These are phyloP conservation scores for Melaleuca quinquenervia DNA, from an alignment of 345 rosid species.

Conservation along the genomic window DNA sequence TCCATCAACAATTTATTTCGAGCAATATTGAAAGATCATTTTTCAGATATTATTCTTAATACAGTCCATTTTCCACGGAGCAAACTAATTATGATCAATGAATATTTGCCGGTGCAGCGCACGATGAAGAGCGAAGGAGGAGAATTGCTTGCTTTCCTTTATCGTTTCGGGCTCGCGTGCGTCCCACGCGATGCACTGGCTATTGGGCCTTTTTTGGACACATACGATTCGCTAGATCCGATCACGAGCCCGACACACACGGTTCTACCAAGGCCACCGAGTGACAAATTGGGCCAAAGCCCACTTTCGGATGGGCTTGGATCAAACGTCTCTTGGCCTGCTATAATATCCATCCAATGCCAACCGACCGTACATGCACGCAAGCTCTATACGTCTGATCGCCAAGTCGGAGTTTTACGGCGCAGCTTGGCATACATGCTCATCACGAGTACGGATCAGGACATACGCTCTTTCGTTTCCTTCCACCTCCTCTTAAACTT, in stretches of 20 bases:
- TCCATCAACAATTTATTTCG: too few relatives aligned
- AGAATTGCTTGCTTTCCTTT: too few relatives aligned
- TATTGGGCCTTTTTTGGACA: not conserved
- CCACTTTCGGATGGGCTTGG: not conserved
- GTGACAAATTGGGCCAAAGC: not conserved
- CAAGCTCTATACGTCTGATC: not conserved
- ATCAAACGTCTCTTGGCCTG: not conserved
- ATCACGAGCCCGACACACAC: not conserved
- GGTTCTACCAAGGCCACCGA: not conserved
- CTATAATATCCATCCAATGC: not conserved
- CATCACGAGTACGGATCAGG: too few relatives aligned
- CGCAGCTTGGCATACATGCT: not conserved
- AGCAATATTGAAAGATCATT: too few relatives aligned
- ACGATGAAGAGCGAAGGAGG: too few relatives aligned
- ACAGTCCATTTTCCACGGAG: too few relatives aligned
- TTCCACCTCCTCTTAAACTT: not conserved
- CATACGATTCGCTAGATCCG: not conserved
- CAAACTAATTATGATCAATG: too few relatives aligned
- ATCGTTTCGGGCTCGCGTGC: too few relatives aligned
- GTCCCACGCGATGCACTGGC: too few relatives aligned
- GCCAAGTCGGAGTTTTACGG: not conserved
- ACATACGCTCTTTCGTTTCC: not conserved
- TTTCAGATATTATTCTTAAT: too few relatives aligned
- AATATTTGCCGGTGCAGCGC: too few relatives aligned
- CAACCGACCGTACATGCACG: rapidly evolving